These are phyloP conservation scores for Colletotrichum somersetense DNA, from an alignment of 2,329 filamentous ascomycete genomes.

Conservation along the genomic window DNA sequence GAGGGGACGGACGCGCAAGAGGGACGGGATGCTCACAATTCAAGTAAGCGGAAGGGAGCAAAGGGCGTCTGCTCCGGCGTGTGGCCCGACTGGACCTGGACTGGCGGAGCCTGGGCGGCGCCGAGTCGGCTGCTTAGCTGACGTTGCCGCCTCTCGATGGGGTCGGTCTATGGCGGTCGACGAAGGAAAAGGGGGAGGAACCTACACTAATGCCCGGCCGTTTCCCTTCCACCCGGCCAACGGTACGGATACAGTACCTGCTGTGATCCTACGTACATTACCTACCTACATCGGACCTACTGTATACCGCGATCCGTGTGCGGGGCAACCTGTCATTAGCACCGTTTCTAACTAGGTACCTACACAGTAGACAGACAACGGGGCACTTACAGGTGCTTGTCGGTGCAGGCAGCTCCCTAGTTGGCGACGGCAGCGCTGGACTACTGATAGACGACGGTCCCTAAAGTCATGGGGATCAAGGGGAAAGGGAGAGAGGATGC, in stretches of 20 bases:
- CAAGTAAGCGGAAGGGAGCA: not conserved
- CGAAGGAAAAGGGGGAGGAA: slow-evolving; percentile 1
- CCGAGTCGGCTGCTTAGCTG: slow-evolving; percentile 11
- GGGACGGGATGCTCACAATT: not conserved
- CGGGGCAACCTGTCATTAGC: not conserved
- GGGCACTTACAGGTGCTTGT: not conserved
- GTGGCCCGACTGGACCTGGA: not conserved
- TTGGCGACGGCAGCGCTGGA: slow-evolving; percentile 12
- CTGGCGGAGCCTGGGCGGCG: not conserved
- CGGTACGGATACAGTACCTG: not conserved
- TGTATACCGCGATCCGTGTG: not conserved
- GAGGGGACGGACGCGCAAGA: not conserved
- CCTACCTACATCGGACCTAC: no score
- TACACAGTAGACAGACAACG: not conserved
- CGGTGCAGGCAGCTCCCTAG: not conserved
- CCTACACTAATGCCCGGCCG: slow-evolving; percentile 26
- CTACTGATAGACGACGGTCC: not conserved
- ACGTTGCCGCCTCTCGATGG: not conserved
- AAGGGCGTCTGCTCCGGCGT: not conserved
- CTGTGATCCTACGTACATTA: no score
- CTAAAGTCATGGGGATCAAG: slow-evolving; percentile 26
- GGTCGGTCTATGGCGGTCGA: not conserved
- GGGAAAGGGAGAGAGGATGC: slow-evolving; percentile 31
- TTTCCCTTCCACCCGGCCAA: slow-evolving; percentile 11
- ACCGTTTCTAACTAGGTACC: not conserved